phyloP scores from a whole-genome alignment of 1,284 basidiomycete species.

The Tremellales sp. region DNA sequence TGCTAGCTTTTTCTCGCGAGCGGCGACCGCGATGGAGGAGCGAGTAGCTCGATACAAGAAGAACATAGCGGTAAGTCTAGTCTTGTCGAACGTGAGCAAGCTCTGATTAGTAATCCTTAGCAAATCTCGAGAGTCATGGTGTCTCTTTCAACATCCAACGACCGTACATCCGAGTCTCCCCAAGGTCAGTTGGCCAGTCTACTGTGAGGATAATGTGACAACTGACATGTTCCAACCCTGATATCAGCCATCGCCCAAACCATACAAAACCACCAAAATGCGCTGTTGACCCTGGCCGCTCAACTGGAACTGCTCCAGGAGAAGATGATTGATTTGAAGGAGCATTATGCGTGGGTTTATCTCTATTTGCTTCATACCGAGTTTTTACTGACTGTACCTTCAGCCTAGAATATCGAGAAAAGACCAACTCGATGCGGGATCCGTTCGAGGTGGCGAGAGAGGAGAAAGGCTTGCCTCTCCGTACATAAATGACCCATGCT shows the following conservation, averaged over 20 bases:
- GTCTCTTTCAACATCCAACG: conserved; percentile 27
- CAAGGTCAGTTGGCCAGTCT: conserved; percentile 20
- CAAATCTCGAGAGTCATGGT: conserved; percentile 35
- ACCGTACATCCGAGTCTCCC: too few species aligned
- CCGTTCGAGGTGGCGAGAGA: conserved; percentile 46
- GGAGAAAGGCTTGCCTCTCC: conserved; percentile 24
- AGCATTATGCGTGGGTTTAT: conserved; percentile 30
- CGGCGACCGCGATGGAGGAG: conserved; percentile 33
- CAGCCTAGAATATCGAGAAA: conserved; percentile 37
- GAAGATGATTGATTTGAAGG: conserved; percentile 31
- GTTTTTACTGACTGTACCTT: neutral
- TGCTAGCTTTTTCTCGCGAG: conserved; percentile 33
- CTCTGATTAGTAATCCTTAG: conserved; percentile 13
- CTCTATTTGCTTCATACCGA: neutral
- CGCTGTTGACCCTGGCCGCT: conserved; percentile 37
- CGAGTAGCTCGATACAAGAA: conserved; percentile 37
- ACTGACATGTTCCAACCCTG: neutral
- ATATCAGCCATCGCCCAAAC: conserved; percentile 36
- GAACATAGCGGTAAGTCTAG: conserved; percentile 29
- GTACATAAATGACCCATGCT: too few species aligned
- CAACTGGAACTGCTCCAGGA: conserved; percentile 36
- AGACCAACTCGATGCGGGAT: conserved; percentile 38
- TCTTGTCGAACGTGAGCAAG: neutral
- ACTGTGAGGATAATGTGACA: neutral
- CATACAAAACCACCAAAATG: conserved; percentile 43